These are phyloP conservation scores for Dioscorea dumetorum DNA, from an alignment of 106 monocot genomes.

Conservation along the genomic window DNA sequence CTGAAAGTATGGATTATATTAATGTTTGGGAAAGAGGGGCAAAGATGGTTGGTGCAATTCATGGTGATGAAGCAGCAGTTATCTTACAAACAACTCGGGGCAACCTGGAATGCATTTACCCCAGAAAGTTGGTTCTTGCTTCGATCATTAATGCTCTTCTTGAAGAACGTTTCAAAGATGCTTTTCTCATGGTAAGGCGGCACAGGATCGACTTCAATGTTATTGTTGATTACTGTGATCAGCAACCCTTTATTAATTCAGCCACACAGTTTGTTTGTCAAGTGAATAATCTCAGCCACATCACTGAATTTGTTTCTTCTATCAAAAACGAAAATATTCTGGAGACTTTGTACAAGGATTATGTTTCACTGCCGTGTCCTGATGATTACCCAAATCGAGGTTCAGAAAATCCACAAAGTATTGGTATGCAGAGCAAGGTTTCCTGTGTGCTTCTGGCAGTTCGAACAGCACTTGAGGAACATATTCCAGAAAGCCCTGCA, in stretches of 20 bases:
- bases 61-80: conserved; percentile 91
- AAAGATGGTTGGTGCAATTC: conserved; percentile 73
- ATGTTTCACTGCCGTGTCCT: conserved; percentile 23
- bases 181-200: conserved; percentile 83
- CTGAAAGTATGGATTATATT: conserved; percentile 44
- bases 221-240: conserved; percentile 84
- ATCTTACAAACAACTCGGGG: conserved; percentile 82
- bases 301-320: conserved; percentile 89
- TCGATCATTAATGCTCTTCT: conserved; percentile 71
- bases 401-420: conserved; percentile 5
- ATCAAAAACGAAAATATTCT: conserved; percentile 80
- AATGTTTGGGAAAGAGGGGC: conserved; percentile 92
- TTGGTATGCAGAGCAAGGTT: conserved; percentile 35
- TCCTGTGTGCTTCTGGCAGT: conserved; percentile 56
- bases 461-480: conserved; percentile 57
- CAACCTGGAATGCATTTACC: conserved; percentile 88
- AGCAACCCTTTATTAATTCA: conserved; percentile 58
- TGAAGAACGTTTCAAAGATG: conserved; percentile 66
- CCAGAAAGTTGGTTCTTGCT: conserved; percentile 80
- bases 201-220: conserved; percentile 98
- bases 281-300: conserved; percentile 72
- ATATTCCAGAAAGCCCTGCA: conserved; percentile 47
- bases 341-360: conserved; percentile 55
- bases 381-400: conserved; percentile 8
- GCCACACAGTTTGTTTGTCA: conserved; percentile 71